phyloP scores from a whole-genome alignment of 768 basidiomycete species.

The Suillus ampliporus region DNA sequence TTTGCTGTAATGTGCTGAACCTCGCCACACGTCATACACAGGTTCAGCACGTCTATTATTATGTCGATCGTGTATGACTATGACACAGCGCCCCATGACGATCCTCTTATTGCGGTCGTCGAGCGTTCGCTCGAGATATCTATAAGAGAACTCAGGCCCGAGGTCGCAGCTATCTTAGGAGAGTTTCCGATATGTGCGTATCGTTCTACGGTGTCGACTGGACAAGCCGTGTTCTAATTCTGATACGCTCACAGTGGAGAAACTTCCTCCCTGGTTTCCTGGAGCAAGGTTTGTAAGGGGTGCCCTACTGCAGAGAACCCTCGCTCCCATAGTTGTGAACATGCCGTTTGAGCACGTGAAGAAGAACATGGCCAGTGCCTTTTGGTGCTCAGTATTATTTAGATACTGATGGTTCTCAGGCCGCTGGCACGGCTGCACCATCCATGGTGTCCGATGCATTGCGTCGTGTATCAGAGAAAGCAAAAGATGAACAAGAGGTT shows the following conservation, averaged over 20 bases:
- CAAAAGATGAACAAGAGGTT: constrained; percentile 14
- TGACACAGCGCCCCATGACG: constrained; percentile 18
- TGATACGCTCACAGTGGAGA: constrained; percentile 21
- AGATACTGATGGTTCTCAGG: constrained; percentile 12
- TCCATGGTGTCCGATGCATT: constrained; percentile 33
- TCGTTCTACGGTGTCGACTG: not conserved
- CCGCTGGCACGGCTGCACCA: constrained; percentile 22
- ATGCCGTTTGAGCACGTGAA: constrained; percentile 31
- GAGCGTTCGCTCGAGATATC: constrained; percentile 16
- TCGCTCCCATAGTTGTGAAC: constrained; percentile 19
- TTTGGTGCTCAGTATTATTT: not conserved
- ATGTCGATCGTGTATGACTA: constrained; percentile 34
- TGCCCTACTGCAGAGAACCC: constrained; percentile 19
- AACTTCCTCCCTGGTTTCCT: constrained; percentile 31
- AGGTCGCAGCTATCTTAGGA: constrained; percentile 21
- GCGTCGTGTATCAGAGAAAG: constrained; percentile 16
- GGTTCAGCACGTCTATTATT: constrained; percentile 26
- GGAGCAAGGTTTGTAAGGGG: constrained; percentile 23
- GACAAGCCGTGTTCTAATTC: not conserved
- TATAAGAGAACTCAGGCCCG: constrained; percentile 22
- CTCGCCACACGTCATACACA: constrained; percentile 5
- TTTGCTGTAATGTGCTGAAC: constrained; percentile 1
- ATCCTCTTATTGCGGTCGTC: constrained; percentile 26
- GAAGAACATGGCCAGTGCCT: constrained; percentile 23
- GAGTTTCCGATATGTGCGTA: constrained; percentile 26